phyloP scores from a whole-genome alignment of 257 asterid genomes.

The Agastache rugosa region DNA sequence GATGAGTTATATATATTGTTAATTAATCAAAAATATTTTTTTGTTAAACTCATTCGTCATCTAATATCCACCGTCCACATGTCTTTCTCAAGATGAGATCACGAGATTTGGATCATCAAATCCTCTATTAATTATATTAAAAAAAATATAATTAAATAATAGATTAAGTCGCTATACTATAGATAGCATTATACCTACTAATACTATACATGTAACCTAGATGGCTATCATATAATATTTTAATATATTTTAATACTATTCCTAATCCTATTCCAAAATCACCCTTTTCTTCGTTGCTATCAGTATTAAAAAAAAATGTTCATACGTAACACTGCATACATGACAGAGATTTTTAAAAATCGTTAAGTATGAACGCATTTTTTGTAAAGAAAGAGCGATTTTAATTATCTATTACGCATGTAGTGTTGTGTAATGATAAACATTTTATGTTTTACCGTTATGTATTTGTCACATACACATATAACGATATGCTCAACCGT shows the following conservation, averaged over 20 bases:
- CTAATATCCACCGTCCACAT: slow-evolving; percentile 37
- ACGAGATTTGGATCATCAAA: slow-evolving; percentile 22
- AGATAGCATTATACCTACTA: slow-evolving; percentile 6
- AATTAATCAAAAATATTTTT: background rate
- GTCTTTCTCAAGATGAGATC: slow-evolving; percentile 43
- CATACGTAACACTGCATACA: no score
- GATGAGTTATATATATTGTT: background rate
- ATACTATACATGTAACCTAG: background rate
- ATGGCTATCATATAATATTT: no score
- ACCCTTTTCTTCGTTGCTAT: background rate
- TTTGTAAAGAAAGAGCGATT: no score
- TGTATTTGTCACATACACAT: no score
- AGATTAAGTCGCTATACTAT: slow-evolving; percentile 9
- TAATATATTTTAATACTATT: no score
- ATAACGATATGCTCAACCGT: no score
- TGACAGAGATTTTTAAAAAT: no score
- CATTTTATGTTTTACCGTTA: no score
- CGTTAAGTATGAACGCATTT: no score
- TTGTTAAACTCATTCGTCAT: slow-evolving; percentile 29
- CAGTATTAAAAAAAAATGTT: no score
- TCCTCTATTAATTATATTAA: background rate
- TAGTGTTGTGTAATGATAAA: no score
- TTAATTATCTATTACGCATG: no score
- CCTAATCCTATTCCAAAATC: background rate
- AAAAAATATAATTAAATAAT: background rate